Percentiles rank a stretch among this genome's conserved stretches.
Conservation (phyloP, 2,329 filamentous ascomycete species). For the Colletotrichum chlorophyti region DNA sequence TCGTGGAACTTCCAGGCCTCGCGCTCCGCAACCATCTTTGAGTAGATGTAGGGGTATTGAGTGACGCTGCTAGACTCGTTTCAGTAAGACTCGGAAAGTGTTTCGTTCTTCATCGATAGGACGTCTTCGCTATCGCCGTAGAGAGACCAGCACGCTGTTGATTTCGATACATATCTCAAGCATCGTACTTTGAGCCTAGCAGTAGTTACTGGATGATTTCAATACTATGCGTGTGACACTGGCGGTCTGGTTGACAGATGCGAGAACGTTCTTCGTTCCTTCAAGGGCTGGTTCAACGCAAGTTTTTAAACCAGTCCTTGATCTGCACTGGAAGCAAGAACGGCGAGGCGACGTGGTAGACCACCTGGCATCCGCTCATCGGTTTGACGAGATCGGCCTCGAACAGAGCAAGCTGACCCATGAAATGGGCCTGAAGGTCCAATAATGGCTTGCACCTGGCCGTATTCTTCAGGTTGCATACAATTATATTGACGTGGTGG, state of each 20-base stretch:
- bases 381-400: slow-evolving; percentile 39
- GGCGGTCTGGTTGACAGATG: slow-evolving; percentile 31
- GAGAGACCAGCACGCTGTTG: neutral
- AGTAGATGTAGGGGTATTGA: slow-evolving; percentile 9
- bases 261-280: slow-evolving; percentile 34
- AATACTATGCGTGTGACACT: slow-evolving; percentile 34
- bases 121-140: slow-evolving; percentile 2
- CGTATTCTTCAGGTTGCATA: slow-evolving; percentile 20
- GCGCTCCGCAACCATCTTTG: slow-evolving; percentile 27
- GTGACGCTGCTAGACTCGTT: slow-evolving; percentile 3
- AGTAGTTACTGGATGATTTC: neutral
- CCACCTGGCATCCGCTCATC: slow-evolving; percentile 36
- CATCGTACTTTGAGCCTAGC: no score
- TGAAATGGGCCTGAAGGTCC: slow-evolving; percentile 26
- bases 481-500: slow-evolving; percentile 28
- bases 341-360: slow-evolving; percentile 44
- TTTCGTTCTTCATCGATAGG: neutral
- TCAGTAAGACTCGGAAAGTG: slow-evolving; percentile 2
- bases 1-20: slow-evolving; percentile 30
- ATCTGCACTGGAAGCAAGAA: slow-evolving; percentile 36
- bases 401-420: slow-evolving; percentile 33
- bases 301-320: slow-evolving; percentile 33
- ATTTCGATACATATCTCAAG: no score
- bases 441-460: slow-evolving; percentile 30
- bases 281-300: slow-evolving; percentile 35